Base-by-base conservation (phyloP, 352 stramenopile genomes). In the Globisporangium irregulare region DNA sequence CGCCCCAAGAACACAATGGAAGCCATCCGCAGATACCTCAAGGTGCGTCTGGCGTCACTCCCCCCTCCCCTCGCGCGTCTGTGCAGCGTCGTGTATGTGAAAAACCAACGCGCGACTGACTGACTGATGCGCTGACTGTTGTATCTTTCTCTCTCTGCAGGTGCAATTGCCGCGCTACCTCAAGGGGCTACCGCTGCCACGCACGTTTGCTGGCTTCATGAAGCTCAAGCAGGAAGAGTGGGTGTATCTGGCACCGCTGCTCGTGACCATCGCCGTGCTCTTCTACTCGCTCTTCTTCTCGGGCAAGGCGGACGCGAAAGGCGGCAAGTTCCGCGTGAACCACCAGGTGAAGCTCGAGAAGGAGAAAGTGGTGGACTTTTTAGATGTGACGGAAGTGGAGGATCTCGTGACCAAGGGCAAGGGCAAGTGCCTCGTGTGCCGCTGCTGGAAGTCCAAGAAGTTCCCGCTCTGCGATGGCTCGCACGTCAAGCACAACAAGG, bases 371-470 rank as follows among this genome's bases (percentile, higher is more conserved):
- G 87, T 90, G 22, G 73, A 91, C 70, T 83, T 91, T 43, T 62
- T 90, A 36, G 70, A 79, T 22, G 60, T 93, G 59, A 78, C 78
- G 18, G 87, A 95, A 55, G 80, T 95, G 61, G 87, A 95, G 73
- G 87, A 95, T 46, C 73, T 95, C 58, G 78, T 86, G 61, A 73
- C 77, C 48, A 90, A 91, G 69, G 71, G 76, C 59, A 92, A 92
- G 73, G 79, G 86, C 67, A 95, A 95, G 68, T 95, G 87, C 76
- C 78, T 79, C 46, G 65, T 93, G 55, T 95, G 87, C 76, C 82
- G 87, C 66, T 95, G 87, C 77, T 95, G 87, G 87, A 95, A 95
- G 76, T 95, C 87, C 54, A 95, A 95, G 79, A 92, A 89, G 75
- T 95, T 95, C 72, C 87, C 87, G 7, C 83, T 83, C 72, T 95